Evolutionary conservation across 164 flowering plant genomes (phyloP).

Genomic region (Umbilicus rupestris): DNA sequence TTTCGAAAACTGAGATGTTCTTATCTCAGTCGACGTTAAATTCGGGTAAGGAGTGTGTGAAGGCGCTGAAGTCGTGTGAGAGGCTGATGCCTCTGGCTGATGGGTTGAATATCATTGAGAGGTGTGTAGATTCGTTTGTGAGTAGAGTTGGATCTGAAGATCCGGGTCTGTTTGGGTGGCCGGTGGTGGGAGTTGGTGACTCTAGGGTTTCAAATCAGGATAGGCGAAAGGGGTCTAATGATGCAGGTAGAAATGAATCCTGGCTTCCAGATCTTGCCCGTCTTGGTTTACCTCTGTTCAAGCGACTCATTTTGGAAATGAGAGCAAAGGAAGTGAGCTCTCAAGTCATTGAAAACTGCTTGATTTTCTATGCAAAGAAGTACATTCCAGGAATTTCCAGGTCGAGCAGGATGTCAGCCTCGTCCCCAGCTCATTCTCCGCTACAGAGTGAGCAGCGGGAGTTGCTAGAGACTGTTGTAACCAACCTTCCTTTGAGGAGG

Average conservation of each 20-base stretch:
- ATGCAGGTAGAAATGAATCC: conserved; percentile 21
- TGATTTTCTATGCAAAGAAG: conserved; percentile 53
- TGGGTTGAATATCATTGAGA: conserved; percentile 29
- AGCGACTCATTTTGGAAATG: conserved; percentile 48
- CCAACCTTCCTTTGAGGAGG: conserved; percentile 45
- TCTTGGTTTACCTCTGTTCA: conserved; percentile 40
- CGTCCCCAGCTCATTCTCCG: conserved; percentile 25
- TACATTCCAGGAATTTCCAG: conserved; percentile 61
- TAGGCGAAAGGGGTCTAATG: conserved; percentile 42
- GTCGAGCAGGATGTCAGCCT: conserved; percentile 35
- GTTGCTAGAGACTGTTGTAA: conserved; percentile 45
- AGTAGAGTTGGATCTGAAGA: conserved; percentile 41
- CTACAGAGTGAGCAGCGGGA: conserved; percentile 60
- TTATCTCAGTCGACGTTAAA: conserved; percentile 43
- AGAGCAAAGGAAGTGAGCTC: conserved; percentile 32
- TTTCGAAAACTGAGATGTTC: conserved; percentile 56
- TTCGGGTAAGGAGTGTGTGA: conserved; percentile 37
- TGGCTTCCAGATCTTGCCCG: conserved; percentile 58
- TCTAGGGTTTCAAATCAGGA: conserved; percentile 19
- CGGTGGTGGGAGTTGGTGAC: conserved; percentile 28
- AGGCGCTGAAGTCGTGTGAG: conserved; percentile 58
- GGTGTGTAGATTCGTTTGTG: conserved; percentile 56
- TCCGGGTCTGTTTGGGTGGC: conserved; percentile 75
- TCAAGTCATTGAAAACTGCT: conserved; percentile 52
- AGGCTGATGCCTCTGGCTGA: conserved; percentile 46